Percentiles rank a stretch among this genome's conserved stretches.
Conservation (phyloP, 768 basidiomycete genomes). For the Boletus tylopilopsis region DNA sequence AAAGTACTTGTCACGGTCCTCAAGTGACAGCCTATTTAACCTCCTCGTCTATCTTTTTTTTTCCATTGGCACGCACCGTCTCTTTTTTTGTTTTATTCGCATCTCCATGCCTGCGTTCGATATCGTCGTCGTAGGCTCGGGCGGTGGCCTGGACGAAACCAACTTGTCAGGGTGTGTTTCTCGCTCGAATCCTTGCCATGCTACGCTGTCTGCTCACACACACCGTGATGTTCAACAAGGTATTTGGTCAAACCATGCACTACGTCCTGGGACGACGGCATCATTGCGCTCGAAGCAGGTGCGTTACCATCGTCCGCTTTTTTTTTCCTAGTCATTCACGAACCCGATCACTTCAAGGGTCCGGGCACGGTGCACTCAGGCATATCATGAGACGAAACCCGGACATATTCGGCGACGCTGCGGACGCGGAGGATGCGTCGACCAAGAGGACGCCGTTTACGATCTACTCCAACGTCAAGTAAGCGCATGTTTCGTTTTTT, state of each 20-base stretch:
- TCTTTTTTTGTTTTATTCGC: not conserved
- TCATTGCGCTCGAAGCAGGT: slow-evolving; percentile 88
- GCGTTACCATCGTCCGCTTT: not conserved
- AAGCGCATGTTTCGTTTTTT: not conserved
- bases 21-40: not conserved
- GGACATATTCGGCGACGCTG: slow-evolving; percentile 42
- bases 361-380: slow-evolving; percentile 76
- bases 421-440: slow-evolving; percentile 9
- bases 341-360: slow-evolving; percentile 54
- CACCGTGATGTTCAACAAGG: too few species aligned
- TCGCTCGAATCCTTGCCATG: not conserved
- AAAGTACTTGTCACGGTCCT: not conserved
- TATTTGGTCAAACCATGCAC: slow-evolving; percentile 79
- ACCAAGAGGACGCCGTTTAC: slow-evolving; percentile 20
- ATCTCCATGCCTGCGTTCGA: slow-evolving; percentile 53
- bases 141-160: slow-evolving; percentile 88
- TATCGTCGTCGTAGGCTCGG: slow-evolving; percentile 74
- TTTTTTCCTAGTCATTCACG: not conserved
- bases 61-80: not conserved
- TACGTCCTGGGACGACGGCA: slow-evolving; percentile 73
- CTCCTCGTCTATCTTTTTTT: too few species aligned
- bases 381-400: slow-evolving; percentile 57
- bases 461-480: slow-evolving; percentile 34
- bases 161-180: slow-evolving; percentile 77
- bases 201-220: too few species aligned